Evolutionary conservation across 148 eudicot species (phyloP), one percentile per base, ranked within the genome.

Genomic region (Rhododendron vialii): DNA sequence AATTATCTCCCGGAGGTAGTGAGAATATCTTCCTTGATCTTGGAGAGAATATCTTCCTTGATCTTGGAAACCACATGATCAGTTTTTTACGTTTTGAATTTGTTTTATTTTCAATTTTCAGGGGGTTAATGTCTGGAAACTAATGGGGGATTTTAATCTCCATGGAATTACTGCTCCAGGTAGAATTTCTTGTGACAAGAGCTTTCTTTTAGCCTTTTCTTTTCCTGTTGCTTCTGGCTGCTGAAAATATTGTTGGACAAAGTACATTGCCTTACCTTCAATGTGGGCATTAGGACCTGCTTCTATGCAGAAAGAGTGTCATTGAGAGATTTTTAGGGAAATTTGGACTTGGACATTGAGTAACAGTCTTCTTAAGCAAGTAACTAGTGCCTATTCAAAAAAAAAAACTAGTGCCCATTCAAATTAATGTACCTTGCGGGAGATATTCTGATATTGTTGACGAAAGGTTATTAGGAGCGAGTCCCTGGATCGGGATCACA

Each of bases 101-200:
- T 48, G 20, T 24, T 67, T 77, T 65, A 38, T 50, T 67, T 77
- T 84, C 36, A 86, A 80, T 65, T 90, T 83, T 73, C 92, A 97
- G 99, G 96, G 95, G 41, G 93, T 93, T 74, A 95, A 97, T 83
- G 89, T 97, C 65, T 97, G 99, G 99, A 97, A 95, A 90, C 93
- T 93, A 76, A 95, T 97, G 99, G 99, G 98, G 30, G 98, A 95
- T 73, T 97, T 97, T 85, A 94, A 93, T 90, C 99, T 97, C 88
- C 98, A 92, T 88, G 99, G 99, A 55, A 93, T 97, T 85, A 94
- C 99, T 75, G 98, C 94, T 89, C 98, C 99, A 89, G 99, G 99
- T 97, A 77, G 33, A 59, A 45, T 50, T 78, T 87, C 59, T 76
- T 84, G 24, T 36, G 13, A 5, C 50, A 41, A 28, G 57, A 53